A percentile compares a stretch with the other conserved stretches of the same genome.
Conservation (phyloP, 2,329 filamentous ascomycete species). For the Alternaria alternata region DNA sequence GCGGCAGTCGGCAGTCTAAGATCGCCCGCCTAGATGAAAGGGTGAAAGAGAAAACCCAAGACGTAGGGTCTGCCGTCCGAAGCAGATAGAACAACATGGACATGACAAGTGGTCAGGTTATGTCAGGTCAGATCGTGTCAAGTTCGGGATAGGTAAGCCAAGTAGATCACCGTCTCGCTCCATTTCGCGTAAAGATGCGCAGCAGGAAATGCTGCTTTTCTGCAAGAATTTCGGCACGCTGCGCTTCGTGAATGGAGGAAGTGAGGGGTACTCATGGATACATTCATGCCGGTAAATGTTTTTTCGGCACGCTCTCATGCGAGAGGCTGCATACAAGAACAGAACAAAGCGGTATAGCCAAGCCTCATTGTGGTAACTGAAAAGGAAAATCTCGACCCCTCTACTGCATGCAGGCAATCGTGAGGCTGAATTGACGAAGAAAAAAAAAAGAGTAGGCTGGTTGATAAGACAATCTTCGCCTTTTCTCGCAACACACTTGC, state of each 20-base stretch:
- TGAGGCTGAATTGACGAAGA: not conserved
- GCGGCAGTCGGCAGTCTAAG: conserved; percentile 10
- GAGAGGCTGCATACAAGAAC: not conserved
- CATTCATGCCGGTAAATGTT: conserved; percentile 1
- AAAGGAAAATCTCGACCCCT: not conserved
- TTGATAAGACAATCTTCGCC: not conserved
- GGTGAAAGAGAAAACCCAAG: conserved; percentile 1
- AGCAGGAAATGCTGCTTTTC: not conserved
- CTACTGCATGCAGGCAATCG: conserved; percentile 3
- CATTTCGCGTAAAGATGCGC: not conserved
- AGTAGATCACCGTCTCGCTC: not conserved
- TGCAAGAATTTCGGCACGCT: conserved; percentile 3
- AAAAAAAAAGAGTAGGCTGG: not conserved
- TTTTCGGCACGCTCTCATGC: not conserved
- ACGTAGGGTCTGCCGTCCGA: conserved; percentile 5
- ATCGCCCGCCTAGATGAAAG: conserved; percentile 4
- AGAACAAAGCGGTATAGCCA: not conserved
- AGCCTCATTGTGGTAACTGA: not conserved
- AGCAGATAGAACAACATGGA: conserved; percentile 2
- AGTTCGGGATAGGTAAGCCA: not conserved
- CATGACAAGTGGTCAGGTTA: conserved; percentile 13
- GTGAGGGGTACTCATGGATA: not conserved
- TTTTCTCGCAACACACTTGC: not conserved
- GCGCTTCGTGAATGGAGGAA: not conserved
- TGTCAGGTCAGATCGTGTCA: conserved; percentile 5